These are phyloP conservation scores for Corniculantispora saksenae DNA, from an alignment of 2,329 filamentous ascomycete species.

Conservation along the genomic window DNA sequence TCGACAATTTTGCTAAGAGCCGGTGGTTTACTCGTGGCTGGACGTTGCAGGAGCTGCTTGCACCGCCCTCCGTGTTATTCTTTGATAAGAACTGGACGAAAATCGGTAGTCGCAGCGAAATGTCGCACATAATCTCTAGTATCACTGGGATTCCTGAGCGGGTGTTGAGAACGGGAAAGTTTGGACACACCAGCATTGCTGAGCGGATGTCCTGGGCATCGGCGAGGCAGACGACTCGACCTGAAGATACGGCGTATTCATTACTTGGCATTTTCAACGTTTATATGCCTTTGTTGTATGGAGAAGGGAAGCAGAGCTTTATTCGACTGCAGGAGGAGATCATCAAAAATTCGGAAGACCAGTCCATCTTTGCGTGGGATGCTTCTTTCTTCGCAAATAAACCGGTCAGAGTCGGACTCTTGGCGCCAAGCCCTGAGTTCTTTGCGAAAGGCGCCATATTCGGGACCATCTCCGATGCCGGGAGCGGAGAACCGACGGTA, in stretches of 20 bases:
- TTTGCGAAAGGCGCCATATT: too few species aligned
- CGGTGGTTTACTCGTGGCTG: not conserved
- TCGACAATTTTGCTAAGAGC: not conserved
- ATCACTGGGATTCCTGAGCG: not conserved
- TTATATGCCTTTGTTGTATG: constrained; percentile 31
- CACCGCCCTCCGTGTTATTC: not conserved
- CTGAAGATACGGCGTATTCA: constrained; percentile 30
- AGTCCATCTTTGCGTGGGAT: constrained; percentile 29
- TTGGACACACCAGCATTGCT: constrained; percentile 23
- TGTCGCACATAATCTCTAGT: not conserved
- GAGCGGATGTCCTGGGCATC: constrained; percentile 29
- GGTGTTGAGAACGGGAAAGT: not conserved
- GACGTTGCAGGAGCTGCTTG: not conserved
- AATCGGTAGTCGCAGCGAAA: not conserved
- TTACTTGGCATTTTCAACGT: constrained; percentile 29
- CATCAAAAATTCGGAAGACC: constrained; percentile 23
- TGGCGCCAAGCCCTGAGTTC: too few species aligned
- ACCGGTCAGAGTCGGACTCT: too few species aligned
- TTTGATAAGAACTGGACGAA: not conserved
- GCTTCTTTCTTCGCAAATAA: too few species aligned
- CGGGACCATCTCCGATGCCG: too few species aligned
- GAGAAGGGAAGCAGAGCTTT: constrained; percentile 22
- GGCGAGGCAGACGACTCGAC: constrained; percentile 24
- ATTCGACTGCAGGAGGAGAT: constrained; percentile 28
- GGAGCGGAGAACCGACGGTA: too few species aligned